Base-by-base conservation (phyloP, 179 eudicot species). In the Gypsophila paniculata region DNA sequence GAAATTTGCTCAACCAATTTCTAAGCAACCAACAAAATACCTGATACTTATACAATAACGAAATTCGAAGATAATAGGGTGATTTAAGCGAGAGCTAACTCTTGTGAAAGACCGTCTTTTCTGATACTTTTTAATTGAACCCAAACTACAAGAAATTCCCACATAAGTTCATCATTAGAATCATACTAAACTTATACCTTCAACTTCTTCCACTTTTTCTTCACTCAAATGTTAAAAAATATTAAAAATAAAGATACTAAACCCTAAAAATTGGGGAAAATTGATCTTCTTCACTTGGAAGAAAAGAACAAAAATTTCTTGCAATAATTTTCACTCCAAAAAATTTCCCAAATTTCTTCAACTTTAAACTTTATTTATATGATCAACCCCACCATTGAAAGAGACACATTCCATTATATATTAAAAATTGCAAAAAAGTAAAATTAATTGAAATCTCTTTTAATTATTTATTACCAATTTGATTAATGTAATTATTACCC, bases 181-280 rank as follows among this genome's bases (percentile, higher is more conserved):
- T 29, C 34, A 1, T 29, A 29, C 34, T 29, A 29, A 29, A 29
- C 34, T 29, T 29, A 1, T 4, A 29, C 34, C 34, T 29, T 29
- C 1, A 29, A 29, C 4, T 29, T 29, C 34, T 29, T 29, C 34
- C 34, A 29, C 34, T 29, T 18, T 36, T 61, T 68, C 7, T 36
- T 42, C 11, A 42, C 46, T 42, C 46, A 42, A 42, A 42, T 2
- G 2, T 2, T 42, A 42, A 23, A 55, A 61, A 73, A 29, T 1
- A 29, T 1, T 29, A 29, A 29, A 29, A 29, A 29, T 29, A 26
- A 68, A 73, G 77, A 73, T 72, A 72, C 80, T 74, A 73, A 76
- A 76, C 75, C 74, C 83, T 73, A 39, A 57, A 48, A 73, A 23
- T 76, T 64, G 58, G 72, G 75, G 54, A 78, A 42, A 76, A 78